These are phyloP conservation scores for Monsonia emarginata DNA, from an alignment of 441 rosid species.

Conservation along the genomic window DNA sequence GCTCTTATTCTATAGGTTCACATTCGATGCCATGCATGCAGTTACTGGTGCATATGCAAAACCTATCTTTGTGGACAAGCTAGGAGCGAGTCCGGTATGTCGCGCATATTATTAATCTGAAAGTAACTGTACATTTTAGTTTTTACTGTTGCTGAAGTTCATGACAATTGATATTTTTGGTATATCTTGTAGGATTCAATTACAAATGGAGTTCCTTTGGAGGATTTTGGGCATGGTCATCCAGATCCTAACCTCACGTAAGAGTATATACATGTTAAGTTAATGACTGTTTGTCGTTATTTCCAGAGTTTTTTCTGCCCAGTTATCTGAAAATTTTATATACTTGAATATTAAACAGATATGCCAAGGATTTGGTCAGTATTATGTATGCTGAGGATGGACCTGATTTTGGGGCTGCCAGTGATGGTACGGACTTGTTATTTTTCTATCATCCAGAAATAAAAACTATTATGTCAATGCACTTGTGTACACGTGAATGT, in stretches of 20 bases:
- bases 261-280: slow-evolving; percentile 19
- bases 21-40: slow-evolving; percentile 95
- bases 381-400: slow-evolving; percentile 66
- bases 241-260: slow-evolving; percentile 97
- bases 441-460: background rate
- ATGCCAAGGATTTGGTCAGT: slow-evolving; percentile 83
- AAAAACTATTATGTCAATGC: background rate
- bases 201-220: slow-evolving; percentile 69
- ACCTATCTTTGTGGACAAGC: slow-evolving; percentile 79
- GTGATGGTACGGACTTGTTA: slow-evolving; percentile 55
- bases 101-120: slow-evolving; percentile 14
- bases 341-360: slow-evolving; percentile 34
- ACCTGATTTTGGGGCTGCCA: slow-evolving; percentile 92
- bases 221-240: slow-evolving; percentile 97
- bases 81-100: slow-evolving; percentile 60
- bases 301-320: background rate
- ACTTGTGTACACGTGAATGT: background rate
- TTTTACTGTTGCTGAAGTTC: slow-evolving; percentile 14
- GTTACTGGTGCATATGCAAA: slow-evolving; percentile 93
- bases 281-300: slow-evolving; percentile 7
- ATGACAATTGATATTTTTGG: slow-evolving; percentile 23
- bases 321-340: background rate
- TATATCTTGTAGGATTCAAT: slow-evolving; percentile 58
- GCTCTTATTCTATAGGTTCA: slow-evolving; percentile 41
- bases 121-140: background rate